Percentiles rank a stretch among this genome's conserved stretches.
Evolutionary conservation across 2,329 filamentous ascomycete species (phyloP).

Genomic region (Aureobasidium uvarum): DNA sequence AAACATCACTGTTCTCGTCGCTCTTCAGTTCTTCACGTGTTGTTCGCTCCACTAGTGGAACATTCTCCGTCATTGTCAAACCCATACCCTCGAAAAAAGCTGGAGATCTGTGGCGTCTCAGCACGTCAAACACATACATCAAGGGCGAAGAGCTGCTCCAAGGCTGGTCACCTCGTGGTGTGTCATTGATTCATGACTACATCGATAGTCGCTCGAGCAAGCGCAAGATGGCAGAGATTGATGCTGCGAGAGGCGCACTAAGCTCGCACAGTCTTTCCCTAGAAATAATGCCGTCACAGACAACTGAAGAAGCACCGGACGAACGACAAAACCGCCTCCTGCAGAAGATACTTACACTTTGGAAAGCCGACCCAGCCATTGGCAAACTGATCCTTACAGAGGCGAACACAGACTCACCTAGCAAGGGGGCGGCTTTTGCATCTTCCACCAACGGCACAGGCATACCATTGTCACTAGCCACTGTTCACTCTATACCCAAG

Average conservation of each 20-base stretch:
- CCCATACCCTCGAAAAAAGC: slow-evolving; percentile 88
- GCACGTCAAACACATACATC: slow-evolving; percentile 90
- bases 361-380: slow-evolving; percentile 52
- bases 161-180: slow-evolving; percentile 83
- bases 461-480: slow-evolving; percentile 67
- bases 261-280: slow-evolving; percentile 41
- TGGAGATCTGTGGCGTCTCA: slow-evolving; percentile 94
- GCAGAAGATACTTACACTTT: slow-evolving; percentile 61
- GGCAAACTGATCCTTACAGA: slow-evolving; percentile 49
- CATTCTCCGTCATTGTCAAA: slow-evolving; percentile 82
- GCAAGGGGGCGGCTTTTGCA: slow-evolving; percentile 55
- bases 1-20: slow-evolving; percentile 80
- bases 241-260: slow-evolving; percentile 67
- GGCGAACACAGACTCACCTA: slow-evolving; percentile 64
- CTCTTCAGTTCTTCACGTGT: slow-evolving; percentile 83
- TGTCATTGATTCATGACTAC: slow-evolving; percentile 87
- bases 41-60: slow-evolving; percentile 79
- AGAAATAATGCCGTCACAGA: slow-evolving; percentile 23
- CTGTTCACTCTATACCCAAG: slow-evolving; percentile 74
- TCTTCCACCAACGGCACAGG: slow-evolving; percentile 40
- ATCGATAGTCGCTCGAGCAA: slow-evolving; percentile 72
- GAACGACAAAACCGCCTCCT: slow-evolving; percentile 45
- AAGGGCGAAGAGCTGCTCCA: slow-evolving; percentile 88
- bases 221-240: slow-evolving; percentile 73
- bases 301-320: slow-evolving; percentile 34